A percentile compares a stretch with the other conserved stretches of the same genome.
Evolutionary conservation across 331 rosid genomes (phyloP).

Genomic region (Spiraea crenata): DNA sequence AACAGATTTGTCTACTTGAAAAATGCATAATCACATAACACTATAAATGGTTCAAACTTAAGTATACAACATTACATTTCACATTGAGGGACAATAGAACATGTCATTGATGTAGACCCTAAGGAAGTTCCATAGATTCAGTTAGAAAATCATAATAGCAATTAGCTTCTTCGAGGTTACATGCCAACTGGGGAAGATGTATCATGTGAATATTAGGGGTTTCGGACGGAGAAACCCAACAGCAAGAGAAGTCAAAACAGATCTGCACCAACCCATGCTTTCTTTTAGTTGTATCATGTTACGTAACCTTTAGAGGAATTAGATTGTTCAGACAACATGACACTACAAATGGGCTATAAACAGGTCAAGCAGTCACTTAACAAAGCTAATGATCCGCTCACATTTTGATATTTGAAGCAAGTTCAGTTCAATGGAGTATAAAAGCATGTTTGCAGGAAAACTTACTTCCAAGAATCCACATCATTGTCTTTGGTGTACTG

Average conservation of each 20-base stretch:
- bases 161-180: too few relatives aligned
- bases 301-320: background rate
- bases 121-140: too few relatives aligned
- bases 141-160: too few relatives aligned
- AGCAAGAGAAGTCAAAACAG: too few relatives aligned
- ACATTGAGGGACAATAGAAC: too few relatives aligned
- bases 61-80: too few relatives aligned
- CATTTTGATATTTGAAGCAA: background rate
- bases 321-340: background rate
- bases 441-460: conserved; percentile 9
- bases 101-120: too few relatives aligned
- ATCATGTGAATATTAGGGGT: too few relatives aligned
- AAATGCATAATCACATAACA: background rate
- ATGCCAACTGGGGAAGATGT: too few relatives aligned
- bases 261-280: too few relatives aligned
- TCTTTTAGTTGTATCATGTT: background rate
- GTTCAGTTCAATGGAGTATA: background rate
- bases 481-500: conserved; percentile 42
- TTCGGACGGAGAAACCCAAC: too few relatives aligned
- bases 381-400: background rate
- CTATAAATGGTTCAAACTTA: background rate
- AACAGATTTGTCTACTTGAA: background rate
- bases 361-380: background rate
- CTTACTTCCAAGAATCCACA: conserved; percentile 85
- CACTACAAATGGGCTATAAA: too few relatives aligned